A percentile compares a stretch with the other conserved stretches of the same genome.
These are phyloP conservation scores for Pseudisothecium myosuroides DNA, from an alignment of 225 moss, liverwort and hornwort genomes.

Conservation along the genomic window DNA sequence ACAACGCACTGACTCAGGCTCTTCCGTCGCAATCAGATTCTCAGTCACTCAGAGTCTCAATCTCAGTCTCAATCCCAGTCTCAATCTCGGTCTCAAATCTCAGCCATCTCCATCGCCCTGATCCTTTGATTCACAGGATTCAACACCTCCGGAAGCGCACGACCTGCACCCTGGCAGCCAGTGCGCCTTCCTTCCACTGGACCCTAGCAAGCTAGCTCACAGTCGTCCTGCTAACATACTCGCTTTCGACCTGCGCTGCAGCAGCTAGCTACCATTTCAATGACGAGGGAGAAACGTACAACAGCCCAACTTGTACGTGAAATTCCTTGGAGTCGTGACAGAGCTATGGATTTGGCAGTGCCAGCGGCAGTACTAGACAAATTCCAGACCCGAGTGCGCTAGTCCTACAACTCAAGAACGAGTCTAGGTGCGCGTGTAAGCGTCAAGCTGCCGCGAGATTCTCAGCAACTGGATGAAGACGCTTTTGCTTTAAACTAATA, in stretches of 20 bases:
- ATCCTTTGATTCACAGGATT: constrained; percentile 4
- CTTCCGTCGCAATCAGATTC: background rate
- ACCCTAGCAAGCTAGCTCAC: background rate
- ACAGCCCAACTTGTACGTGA: background rate
- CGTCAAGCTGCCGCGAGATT: background rate
- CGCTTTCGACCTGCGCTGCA: background rate
- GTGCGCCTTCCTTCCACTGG: background rate
- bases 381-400: background rate
- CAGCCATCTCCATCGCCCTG: background rate
- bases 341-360: background rate
- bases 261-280: background rate
- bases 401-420: no score
- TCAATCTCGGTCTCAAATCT: background rate
- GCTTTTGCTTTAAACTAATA: background rate
- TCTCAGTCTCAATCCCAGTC: background rate
- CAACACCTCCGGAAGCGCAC: background rate
- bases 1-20: background rate
- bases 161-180: background rate
- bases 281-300: background rate
- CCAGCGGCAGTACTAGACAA: background rate
- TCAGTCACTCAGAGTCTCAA: background rate
- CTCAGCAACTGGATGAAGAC: constrained; percentile 1
- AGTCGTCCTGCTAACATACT: background rate
- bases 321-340: background rate
- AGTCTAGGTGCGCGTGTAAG: background rate